Evolutionary conservation across 805 yeast genomes (phyloP), one percentile per base, ranked within the genome.

Genomic region (Saturnispora mendoncae): DNA sequence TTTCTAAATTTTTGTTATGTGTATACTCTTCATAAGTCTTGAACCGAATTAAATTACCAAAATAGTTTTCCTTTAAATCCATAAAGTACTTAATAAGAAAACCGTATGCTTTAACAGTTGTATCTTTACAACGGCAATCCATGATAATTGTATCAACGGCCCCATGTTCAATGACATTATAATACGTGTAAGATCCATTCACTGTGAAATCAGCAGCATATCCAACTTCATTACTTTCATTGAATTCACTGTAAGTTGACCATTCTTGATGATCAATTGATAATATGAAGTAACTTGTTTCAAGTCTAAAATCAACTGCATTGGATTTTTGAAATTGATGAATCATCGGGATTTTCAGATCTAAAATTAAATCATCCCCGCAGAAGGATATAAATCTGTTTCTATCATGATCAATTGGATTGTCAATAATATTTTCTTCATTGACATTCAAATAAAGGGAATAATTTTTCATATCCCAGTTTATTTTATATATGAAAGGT

Each of bases 1-100:
- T 33, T 14, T 18, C 20, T 23, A 28, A 25, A 4, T 40, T 34
- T 19, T 28, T 19, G 6, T 28, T 40, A 27, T 40, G 38, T 4
- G 78, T 72, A 49, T 79, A 88, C 56, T 90, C 98, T 47, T 85
- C 92, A 35, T 86, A 70, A 0, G 97, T 92, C 49, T 74, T 78
- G 56, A 92, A 92, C 50, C 79, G 84, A n/a, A 75, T 69, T 46
- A 72, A 69, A 34, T 84, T 92, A 2, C 98, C 98, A 58, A 92
- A 84, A 56, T 92, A 90, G 55, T 92, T 92, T 54, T 84, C 95
- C 36, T 80, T 72, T 36, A 92, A 67, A 13, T 76, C 72, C 66
- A 87, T 75, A 32, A 90, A 64, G 56, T 83, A 86, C 48, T 80
- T 75, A 6, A 86, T 67, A 6, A 87, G 69, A 56, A 76, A 83